Percentiles rank a stretch among this genome's conserved stretches.
Conservation (phyloP, 2,329 filamentous ascomycete genomes). For the Stylonectria norvegica region DNA sequence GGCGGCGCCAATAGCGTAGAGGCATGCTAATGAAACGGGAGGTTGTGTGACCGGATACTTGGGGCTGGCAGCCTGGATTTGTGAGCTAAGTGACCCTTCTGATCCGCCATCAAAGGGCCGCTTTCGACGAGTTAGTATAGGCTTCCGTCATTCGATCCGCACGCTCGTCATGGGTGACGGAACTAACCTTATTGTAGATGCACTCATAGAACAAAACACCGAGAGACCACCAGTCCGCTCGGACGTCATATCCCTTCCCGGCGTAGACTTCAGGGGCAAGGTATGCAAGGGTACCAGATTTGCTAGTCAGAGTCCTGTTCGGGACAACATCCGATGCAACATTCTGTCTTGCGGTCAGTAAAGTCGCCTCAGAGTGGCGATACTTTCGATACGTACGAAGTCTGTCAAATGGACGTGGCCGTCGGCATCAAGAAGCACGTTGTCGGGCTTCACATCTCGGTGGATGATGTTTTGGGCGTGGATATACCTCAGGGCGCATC, state of each 20-base stretch:
- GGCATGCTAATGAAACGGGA: slow-evolving; percentile 80
- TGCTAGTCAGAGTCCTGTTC: slow-evolving; percentile 82
- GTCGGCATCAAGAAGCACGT: slow-evolving; percentile 81
- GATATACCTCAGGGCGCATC: slow-evolving; percentile 84
- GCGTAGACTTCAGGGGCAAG: slow-evolving; percentile 93
- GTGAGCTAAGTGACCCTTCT: slow-evolving; percentile 73
- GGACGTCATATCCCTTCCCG: slow-evolving; percentile 81
- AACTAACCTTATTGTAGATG: slow-evolving; percentile 98
- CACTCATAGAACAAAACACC: slow-evolving; percentile 99
- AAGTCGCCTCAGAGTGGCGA: neutral
- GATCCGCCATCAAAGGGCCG: slow-evolving; percentile 89
- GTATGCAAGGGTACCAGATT: slow-evolving; percentile 94
- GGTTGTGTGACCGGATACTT: slow-evolving; percentile 92
- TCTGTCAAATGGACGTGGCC: slow-evolving; percentile 97
- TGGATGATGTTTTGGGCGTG: slow-evolving; percentile 86
- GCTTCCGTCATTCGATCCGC: neutral
- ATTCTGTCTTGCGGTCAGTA: slow-evolving; percentile 60
- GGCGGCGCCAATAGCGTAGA: slow-evolving; percentile 82
- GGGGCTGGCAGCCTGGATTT: slow-evolving; percentile 77
- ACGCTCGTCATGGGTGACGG: too few relatives aligned
- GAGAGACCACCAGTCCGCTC: slow-evolving; percentile 98
- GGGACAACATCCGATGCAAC: slow-evolving; percentile 91
- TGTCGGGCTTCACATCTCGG: slow-evolving; percentile 88
- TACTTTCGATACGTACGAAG: slow-evolving; percentile 63
- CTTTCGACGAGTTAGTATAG: slow-evolving; percentile 41